phyloP scores from a whole-genome alignment of 2,329 filamentous ascomycete species.

The Xylaria sp. region DNA sequence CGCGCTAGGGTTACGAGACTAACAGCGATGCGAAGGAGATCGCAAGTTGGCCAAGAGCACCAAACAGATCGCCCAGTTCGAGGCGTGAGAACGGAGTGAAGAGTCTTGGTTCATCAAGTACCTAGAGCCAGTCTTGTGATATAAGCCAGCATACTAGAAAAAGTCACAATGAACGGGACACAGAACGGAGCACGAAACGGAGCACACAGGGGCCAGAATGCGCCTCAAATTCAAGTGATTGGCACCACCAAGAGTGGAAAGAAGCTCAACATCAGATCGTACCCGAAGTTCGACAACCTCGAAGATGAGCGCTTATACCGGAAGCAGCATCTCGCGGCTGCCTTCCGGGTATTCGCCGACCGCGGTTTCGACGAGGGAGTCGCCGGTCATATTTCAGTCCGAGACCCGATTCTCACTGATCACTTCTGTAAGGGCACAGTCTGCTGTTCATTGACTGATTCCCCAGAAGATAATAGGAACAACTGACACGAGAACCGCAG shows the following conservation, averaged over 20 bases:
- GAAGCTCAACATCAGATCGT: constrained; percentile 38
- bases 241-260: constrained; percentile 40
- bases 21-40: neutral
- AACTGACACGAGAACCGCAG: constrained; percentile 3
- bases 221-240: constrained; percentile 36
- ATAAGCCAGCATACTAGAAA: constrained; percentile 4
- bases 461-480: neutral
- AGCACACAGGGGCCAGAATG: constrained; percentile 26
- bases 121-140: constrained; percentile 13
- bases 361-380: constrained; percentile 68
- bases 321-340: constrained; percentile 62
- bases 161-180: constrained; percentile 20
- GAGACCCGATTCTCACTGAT: constrained; percentile 63
- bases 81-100: neutral
- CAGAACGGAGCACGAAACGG: constrained; percentile 13
- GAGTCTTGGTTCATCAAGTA: neutral
- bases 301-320: constrained; percentile 63
- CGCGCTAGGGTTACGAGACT: constrained; percentile 6
- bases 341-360: constrained; percentile 67
- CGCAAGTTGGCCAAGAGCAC: neutral
- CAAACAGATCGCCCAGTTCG: neutral
- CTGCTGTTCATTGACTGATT: neutral
- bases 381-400: constrained; percentile 66
- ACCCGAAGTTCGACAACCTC: constrained; percentile 53
- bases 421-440: constrained; percentile 60